These are phyloP conservation scores for Pythium phragmitis DNA, from an alignment of 352 stramenopile species.

Conservation along the genomic window DNA sequence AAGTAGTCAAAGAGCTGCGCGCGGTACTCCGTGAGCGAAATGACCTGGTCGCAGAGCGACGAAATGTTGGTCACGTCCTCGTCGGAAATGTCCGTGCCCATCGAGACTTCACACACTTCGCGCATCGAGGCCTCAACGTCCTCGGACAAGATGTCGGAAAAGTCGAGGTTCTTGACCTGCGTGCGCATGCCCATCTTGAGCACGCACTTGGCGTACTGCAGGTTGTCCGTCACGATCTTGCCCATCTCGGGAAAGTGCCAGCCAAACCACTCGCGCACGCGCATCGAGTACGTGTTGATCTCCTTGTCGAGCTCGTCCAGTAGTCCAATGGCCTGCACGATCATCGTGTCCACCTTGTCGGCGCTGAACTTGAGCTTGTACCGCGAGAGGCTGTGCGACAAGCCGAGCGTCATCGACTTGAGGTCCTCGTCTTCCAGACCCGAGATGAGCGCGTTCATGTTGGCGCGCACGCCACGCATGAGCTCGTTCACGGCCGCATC, in stretches of 20 bases:
- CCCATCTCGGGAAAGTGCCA: slow-evolving; percentile 98
- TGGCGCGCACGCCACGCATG: slow-evolving; percentile 95
- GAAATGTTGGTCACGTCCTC: slow-evolving; percentile 98
- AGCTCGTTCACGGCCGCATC: slow-evolving; percentile 94
- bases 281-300: slow-evolving; percentile 99
- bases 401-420: slow-evolving; percentile 97
- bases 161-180: slow-evolving; percentile 94
- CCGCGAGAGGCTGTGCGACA: slow-evolving; percentile 97
- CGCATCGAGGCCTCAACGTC: slow-evolving; percentile 95
- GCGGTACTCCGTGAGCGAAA: slow-evolving; percentile 87
- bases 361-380: slow-evolving; percentile 99
- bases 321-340: slow-evolving; percentile 99
- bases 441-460: slow-evolving; percentile 95
- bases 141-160: slow-evolving; percentile 85
- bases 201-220: slow-evolving; percentile 98
- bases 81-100: slow-evolving; percentile 99
- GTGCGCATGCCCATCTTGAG: slow-evolving; percentile 93
- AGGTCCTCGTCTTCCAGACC: slow-evolving; percentile 90
- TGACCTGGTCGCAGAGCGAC: slow-evolving; percentile 90
- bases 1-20: slow-evolving; percentile 99
- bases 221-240: slow-evolving; percentile 98
- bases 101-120: slow-evolving; percentile 98
- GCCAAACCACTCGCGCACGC: slow-evolving; percentile 99
- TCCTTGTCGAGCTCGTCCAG: slow-evolving; percentile 99
- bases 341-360: slow-evolving; percentile 99